Conservation (phyloP, 2,329 filamentous ascomycete genomes). For the Phoma sp. region DNA sequence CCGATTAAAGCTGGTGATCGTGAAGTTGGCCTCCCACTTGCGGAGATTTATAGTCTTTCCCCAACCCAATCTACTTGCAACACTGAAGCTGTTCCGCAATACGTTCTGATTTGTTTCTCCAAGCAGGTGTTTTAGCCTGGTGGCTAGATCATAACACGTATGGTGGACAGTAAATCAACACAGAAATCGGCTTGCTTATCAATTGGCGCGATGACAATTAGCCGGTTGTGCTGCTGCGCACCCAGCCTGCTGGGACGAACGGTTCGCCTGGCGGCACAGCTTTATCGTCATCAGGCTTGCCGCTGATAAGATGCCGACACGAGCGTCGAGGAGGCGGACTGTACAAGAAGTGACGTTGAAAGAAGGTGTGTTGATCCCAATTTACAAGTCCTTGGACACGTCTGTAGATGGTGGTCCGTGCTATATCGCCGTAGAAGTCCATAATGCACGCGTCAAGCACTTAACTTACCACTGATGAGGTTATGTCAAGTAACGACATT, state of each 20-base stretch:
- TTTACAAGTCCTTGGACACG: background rate
- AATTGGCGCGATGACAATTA: background rate
- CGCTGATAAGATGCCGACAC: background rate
- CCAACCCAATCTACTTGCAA: background rate
- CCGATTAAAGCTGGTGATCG: background rate
- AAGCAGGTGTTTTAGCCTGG: too few relatives aligned
- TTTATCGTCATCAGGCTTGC: background rate
- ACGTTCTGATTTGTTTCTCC: too few relatives aligned
- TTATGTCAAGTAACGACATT: too few relatives aligned
- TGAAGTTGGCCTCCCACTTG: slow-evolving; percentile 1
- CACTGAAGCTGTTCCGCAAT: too few relatives aligned
- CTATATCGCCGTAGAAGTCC: too few relatives aligned
- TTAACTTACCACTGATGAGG: too few relatives aligned
- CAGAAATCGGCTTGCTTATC: background rate
- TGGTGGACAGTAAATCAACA: too few relatives aligned
- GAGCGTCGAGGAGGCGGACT: background rate
- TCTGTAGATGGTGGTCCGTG: too few relatives aligned
- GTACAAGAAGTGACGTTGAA: background rate
- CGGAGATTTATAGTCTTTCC: background rate
- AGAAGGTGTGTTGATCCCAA: background rate
- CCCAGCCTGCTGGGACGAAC: background rate
- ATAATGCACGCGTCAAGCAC: too few relatives aligned
- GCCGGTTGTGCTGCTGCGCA: background rate
- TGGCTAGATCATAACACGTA: too few relatives aligned
- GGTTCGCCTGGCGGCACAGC: background rate